Base-by-base conservation (phyloP, 768 basidiomycete genomes). In the Cystobasidium onofrii region DNA sequence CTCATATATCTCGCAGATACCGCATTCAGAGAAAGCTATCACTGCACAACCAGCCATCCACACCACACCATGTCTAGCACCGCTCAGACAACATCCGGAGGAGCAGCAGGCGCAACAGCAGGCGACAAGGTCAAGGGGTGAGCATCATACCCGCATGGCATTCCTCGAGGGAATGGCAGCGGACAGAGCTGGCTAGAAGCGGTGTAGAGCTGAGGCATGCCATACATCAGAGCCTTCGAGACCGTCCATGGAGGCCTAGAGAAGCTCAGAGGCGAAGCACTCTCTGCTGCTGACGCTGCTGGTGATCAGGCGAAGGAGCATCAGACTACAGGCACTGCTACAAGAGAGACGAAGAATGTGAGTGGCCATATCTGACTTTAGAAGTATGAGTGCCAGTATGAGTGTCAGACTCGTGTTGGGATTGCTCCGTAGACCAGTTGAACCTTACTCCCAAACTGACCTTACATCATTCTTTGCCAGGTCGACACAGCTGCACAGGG, bases 41-140 rank as follows among this genome's bases (percentile, higher is more conserved):
- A n/a, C 39, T 39, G 7, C 15, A 6, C 39, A 39, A 6, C 39
- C 6, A 39, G 39, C 15, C 6, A 39, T 15, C 39, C 39, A 39
- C 15, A 39, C 6, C 20, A 7, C 46, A 60, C 27, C 25, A 60
- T 60, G 57, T 60, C 57, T 12, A 29, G 23, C 33, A 60, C 33
- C 57, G 31, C 25, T 4, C 25, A 27, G 57, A 60, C 57, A 60
- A 60, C 57, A 29, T 15, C 57, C 33, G 57, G 57, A 4, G 57
- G 33, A 60, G 57, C 57, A 12, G 33, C 25, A 60, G 57, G 57
- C 33, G 57, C 25, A 27, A 60, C 25, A 29, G 57, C 57, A 27
- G 57, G 57, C 33, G 57, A 60, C 57, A 60, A 60, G 27, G 27
- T 29, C 57, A 60, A 60, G 33, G 57, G 57, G 57, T 60, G 57